A percentile compares a stretch with the other conserved stretches of the same genome.
Evolutionary conservation across 202 grass and related monocot species (phyloP).

Genomic region (Elaeis oleifera): DNA sequence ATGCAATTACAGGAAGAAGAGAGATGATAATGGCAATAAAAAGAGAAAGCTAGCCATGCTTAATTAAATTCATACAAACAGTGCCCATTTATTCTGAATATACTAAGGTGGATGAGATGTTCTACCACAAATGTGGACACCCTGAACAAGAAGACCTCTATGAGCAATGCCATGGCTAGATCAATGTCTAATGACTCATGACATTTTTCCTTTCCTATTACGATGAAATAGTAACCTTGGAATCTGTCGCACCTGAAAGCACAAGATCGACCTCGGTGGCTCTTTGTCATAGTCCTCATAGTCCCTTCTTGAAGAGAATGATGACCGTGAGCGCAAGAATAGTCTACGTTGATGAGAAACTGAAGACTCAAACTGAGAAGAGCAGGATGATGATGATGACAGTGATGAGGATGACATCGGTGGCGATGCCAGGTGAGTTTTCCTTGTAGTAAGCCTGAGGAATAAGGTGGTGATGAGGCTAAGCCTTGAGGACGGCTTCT

Average conservation of each 20-base stretch:
- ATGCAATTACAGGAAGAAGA: too few relatives aligned
- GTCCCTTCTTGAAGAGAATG: too few relatives aligned
- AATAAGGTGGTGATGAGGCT: slow-evolving; percentile 37
- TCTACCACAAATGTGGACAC: not conserved
- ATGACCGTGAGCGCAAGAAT: too few relatives aligned
- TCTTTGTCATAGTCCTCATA: not conserved
- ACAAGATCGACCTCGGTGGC: slow-evolving; percentile 4
- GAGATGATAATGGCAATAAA: too few relatives aligned
- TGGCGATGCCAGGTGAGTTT: slow-evolving; percentile 12
- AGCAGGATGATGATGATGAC: slow-evolving; percentile 26
- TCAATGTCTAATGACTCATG: slow-evolving; percentile 8
- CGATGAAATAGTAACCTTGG: slow-evolving; percentile 32
- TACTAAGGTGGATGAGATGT: too few relatives aligned
- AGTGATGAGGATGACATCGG: slow-evolving; percentile 47
- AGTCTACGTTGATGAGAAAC: too few relatives aligned
- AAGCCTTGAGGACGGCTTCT: slow-evolving; percentile 20
- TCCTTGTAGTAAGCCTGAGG: slow-evolving; percentile 30
- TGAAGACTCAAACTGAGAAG: too few relatives aligned
- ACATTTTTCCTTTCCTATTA: slow-evolving; percentile 3
- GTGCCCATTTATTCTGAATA: too few relatives aligned
- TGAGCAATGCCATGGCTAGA: not conserved
- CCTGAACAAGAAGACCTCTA: slow-evolving; percentile 15
- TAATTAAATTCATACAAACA: too few relatives aligned
- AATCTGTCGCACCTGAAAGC: slow-evolving; percentile 8
- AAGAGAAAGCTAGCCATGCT: too few relatives aligned